Evolutionary conservation across 1,284 basidiomycete genomes (phyloP), one percentile per base, ranked within the genome.

Genomic region (Ganoderma boninense): DNA sequence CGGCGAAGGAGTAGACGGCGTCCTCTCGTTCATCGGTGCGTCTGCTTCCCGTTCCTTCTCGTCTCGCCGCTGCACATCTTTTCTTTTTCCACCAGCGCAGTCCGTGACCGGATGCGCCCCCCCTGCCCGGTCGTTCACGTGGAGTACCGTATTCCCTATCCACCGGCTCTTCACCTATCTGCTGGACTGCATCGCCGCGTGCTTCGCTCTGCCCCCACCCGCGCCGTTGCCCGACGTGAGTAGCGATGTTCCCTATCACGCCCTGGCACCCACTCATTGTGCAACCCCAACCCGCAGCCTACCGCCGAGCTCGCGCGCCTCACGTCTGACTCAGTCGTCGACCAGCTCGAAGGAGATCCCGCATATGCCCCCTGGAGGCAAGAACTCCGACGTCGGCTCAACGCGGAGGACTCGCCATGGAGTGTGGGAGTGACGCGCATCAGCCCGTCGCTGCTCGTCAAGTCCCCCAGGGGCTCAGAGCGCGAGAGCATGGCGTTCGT

Each of bases 381-480:
- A 20, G 43, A 52, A 18, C 57, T 70, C 4, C 60, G 61, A 46
- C 44, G 29, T 8, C 62, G 69, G 32, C 62, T 70, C 5, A 18
- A 43, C 18, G 56, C 40, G 3, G 32, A 29, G 29, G 62, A 66
- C 18, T 44, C 43, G 29, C 7, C 16, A 1, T 29, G 23, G 32
- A 32, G 5, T 13, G 44, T 65, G 8, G 10, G 38, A 8, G 54
- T 70, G 18, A 49, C 60, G 29, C 69, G 69, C 13, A 60, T 70
- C 29, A 67, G 62, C 16, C 65, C 44, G 1, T 65, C 66, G 7
- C 29, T 71, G 6, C 8, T 65, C 13, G 54, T 62, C n/a, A 71
- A 71, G 35, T 5, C 2, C 14, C n/a, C 57, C 2, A 8, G n/a
- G 10, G 26, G 79, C 78, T 73, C 82, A 70, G 73, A 74, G 62